Conservation (phyloP, 2,329 filamentous ascomycete genomes). For the Scedosporium dehoogii region DNA sequence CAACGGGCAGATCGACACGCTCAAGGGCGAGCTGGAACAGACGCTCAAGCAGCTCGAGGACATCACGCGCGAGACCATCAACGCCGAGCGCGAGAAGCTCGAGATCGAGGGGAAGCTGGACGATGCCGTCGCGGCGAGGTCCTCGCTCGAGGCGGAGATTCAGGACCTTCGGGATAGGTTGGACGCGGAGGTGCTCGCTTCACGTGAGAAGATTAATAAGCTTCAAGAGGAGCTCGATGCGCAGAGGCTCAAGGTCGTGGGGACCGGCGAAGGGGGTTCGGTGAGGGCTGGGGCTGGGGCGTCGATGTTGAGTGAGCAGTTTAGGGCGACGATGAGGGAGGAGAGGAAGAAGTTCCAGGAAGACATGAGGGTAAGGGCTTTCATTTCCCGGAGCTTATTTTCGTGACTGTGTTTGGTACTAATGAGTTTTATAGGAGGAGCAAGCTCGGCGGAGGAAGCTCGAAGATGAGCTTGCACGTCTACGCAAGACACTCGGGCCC, state of each 20-base stretch:
- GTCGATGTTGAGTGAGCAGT: slow-evolving; percentile 45
- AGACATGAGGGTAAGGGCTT: slow-evolving; percentile 36
- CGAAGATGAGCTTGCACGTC: slow-evolving; percentile 38
- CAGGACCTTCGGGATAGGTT: slow-evolving; percentile 25
- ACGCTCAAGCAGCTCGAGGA: slow-evolving; percentile 43
- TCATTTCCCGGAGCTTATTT: background rate
- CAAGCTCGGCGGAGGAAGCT: slow-evolving; percentile 35
- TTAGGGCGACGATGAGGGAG: slow-evolving; percentile 44
- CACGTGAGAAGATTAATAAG: slow-evolving; percentile 25
- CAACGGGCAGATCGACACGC: slow-evolving; percentile 35
- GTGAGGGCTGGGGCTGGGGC: slow-evolving; percentile 32
- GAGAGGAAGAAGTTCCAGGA: slow-evolving; percentile 48
- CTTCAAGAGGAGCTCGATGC: slow-evolving; percentile 42
- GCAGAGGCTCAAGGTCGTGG: slow-evolving; percentile 34
- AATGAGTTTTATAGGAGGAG: slow-evolving; percentile 34
- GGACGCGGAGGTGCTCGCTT: slow-evolving; percentile 29
- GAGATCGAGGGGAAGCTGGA: slow-evolving; percentile 33
- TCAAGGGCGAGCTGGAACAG: slow-evolving; percentile 39
- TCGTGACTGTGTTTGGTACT: slow-evolving; percentile 12
- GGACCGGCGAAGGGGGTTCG: slow-evolving; percentile 20
- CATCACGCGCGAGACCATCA: slow-evolving; percentile 42
- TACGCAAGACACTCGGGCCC: slow-evolving; percentile 31
- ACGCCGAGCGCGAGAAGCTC: slow-evolving; percentile 39
- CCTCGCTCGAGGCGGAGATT: slow-evolving; percentile 28
- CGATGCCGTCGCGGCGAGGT: slow-evolving; percentile 24